phyloP scores from a whole-genome alignment of 768 basidiomycete species.

The Amanita phalloides region DNA sequence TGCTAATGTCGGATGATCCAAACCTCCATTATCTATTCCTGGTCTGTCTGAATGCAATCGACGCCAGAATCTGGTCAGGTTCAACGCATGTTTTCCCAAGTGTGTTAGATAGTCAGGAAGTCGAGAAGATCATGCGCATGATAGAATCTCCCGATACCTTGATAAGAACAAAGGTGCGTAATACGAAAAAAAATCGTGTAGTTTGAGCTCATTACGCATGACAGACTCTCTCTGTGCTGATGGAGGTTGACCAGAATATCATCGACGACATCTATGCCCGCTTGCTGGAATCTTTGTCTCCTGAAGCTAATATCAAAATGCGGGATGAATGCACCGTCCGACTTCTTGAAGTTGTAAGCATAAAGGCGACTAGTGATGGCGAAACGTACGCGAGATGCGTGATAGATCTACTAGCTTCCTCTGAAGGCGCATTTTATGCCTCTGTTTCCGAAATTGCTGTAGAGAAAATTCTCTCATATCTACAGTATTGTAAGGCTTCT shows the following conservation, averaged over 20 bases:
- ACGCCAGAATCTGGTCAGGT: slow-evolving; percentile 61
- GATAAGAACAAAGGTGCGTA: slow-evolving; percentile 46
- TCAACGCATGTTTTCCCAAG: slow-evolving; percentile 36
- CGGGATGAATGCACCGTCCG: slow-evolving; percentile 13
- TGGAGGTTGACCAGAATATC: slow-evolving; percentile 10
- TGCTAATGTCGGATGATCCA: slow-evolving; percentile 45
- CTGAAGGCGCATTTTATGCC: slow-evolving; percentile 23
- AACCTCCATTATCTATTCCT: slow-evolving; percentile 63
- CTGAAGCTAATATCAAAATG: not conserved
- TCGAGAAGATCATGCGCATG: slow-evolving; percentile 59
- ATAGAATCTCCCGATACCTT: slow-evolving; percentile 48
- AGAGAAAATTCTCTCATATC: slow-evolving; percentile 39
- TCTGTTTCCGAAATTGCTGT: slow-evolving; percentile 47
- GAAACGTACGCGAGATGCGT: slow-evolving; percentile 47
- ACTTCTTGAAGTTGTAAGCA: slow-evolving; percentile 44
- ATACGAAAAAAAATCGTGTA: not conserved
- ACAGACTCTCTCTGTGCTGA: slow-evolving; percentile 2
- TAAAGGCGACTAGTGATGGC: slow-evolving; percentile 37
- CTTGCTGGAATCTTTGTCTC: not conserved
- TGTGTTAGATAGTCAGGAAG: slow-evolving; percentile 61
- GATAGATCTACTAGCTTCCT: slow-evolving; percentile 26
- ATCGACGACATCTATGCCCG: not conserved
- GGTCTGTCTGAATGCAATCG: slow-evolving; percentile 47
- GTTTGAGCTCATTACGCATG: not conserved
- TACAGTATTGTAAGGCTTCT: slow-evolving; percentile 35